Percentiles rank a stretch among this genome's conserved stretches.
Conservation (phyloP, 306 rosid species). For the Potentilla sterilis region DNA sequence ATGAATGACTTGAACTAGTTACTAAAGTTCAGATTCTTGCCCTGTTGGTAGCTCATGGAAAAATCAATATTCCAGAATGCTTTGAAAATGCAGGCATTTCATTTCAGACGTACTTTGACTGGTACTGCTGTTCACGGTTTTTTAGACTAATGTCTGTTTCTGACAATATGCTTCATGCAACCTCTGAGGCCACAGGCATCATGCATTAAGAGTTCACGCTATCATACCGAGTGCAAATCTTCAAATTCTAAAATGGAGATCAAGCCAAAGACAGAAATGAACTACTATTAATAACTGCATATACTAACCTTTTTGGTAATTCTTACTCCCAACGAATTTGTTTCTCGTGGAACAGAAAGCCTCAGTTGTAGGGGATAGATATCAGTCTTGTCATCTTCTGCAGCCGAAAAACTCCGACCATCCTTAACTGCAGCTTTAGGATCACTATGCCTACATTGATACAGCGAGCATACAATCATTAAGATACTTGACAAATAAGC, state of each 20-base stretch:
- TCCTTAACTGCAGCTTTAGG: slow-evolving; percentile 60
- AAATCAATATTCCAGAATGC: not conserved
- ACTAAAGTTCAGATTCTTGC: not conserved
- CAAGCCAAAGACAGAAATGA: slow-evolving; percentile 11
- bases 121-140: not conserved
- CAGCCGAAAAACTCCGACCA: slow-evolving; percentile 65
- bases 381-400: slow-evolving; percentile 72
- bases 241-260: not conserved
- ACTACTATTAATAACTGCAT: not conserved
- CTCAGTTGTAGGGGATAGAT: slow-evolving; percentile 93
- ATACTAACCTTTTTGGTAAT: slow-evolving; percentile 82
- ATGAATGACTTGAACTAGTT: not conserved
- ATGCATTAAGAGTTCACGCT: not conserved
- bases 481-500: slow-evolving; percentile 18
- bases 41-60: not conserved
- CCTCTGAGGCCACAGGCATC: not conserved
- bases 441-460: slow-evolving; percentile 73
- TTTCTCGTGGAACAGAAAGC: slow-evolving; percentile 71
- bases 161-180: not conserved
- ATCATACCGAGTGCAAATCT: slow-evolving; percentile 1
- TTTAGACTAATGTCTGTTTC: not conserved
- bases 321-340: slow-evolving; percentile 73
- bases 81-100: not conserved
- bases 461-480: slow-evolving; percentile 28
- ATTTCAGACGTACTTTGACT: not conserved